Evolutionary conservation across 495 filamentous ascomycete genomes (phyloP), one percentile per base, ranked within the genome.

Genomic region (Hypoxylon trugodes): DNA sequence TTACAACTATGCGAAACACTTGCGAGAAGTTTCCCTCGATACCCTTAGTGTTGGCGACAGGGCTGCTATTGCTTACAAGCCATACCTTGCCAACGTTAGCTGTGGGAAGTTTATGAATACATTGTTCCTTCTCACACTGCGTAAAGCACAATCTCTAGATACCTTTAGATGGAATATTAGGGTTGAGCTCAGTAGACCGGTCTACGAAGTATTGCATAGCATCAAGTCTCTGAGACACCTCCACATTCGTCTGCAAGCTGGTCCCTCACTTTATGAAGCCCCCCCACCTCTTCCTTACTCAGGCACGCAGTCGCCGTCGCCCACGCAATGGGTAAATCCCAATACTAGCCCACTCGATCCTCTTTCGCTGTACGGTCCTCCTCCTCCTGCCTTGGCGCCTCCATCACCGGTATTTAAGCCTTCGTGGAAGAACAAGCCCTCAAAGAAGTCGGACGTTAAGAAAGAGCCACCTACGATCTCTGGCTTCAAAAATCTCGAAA

Each of bases 61-160:
- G 65, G 80, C 74, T 4, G 79, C 82, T 41, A 53, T 65, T 1
- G 73, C 78, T 4, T 82, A 82, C 60, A 75, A 77, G 38, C 63
- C 77, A 0, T 84, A 81, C 48, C 71, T 77, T 2, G 78, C 78
- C 51, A 76, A 62, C 30, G 66, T 74, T 25, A 82, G 79, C 70
- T 84, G 80, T 61, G 83, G 82, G 6, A 88, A 86, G 70, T 84
- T 87, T 22, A 76, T 89, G 74, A 89, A 85, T 53, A 86, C 83
- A 0, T 68, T 86, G 15, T 65, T 89, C 2, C 77, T 86, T n/a
- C 64, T 87, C 53, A 77, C 81, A 0, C 51, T 87, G 45, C 81
- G 78, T 45, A 81, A 81, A 50, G 79, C 84, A 22, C 74, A 62
- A 19, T 73, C 78, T 0, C 75, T 89, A 37, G 86, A 89, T 66